phyloP scores from a whole-genome alignment of 345 rosid species.

The Populus tremula region DNA sequence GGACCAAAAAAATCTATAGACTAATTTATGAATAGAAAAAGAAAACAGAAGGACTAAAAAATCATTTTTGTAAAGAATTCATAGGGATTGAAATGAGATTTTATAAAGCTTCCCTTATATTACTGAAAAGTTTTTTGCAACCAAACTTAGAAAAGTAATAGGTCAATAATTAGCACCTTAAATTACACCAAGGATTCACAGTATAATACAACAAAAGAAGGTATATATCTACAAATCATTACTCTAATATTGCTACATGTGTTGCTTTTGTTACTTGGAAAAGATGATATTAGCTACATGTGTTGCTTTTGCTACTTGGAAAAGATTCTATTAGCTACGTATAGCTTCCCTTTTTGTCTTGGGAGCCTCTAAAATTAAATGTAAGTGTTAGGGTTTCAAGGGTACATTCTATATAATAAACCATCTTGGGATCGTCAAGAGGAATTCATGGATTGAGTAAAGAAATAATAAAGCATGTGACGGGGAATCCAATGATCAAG shows the following conservation, averaged over 20 bases:
- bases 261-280: background rate
- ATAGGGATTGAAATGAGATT: too few species aligned
- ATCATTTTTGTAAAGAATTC: too few species aligned
- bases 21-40: too few species aligned
- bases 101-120: too few species aligned
- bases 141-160: too few species aligned
- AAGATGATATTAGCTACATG: background rate
- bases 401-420: background rate
- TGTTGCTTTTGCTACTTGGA: background rate
- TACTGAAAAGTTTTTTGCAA: too few species aligned
- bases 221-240: background rate
- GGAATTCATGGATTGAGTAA: conserved; percentile 12
- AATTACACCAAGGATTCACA: too few species aligned
- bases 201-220: background rate
- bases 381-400: conserved; percentile 9
- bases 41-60: too few species aligned
- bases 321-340: background rate
- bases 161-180: too few species aligned
- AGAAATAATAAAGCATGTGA: conserved; percentile 29
- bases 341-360: conserved; percentile 9
- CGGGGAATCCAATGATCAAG: conserved; percentile 44
- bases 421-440: conserved; percentile 28
- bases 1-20: too few species aligned
- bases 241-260: background rate
- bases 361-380: conserved; percentile 11